Evolutionary conservation across 2,329 filamentous ascomycete genomes (phyloP), one percentile per base, ranked within the genome.

Genomic region (Pseudopyrenochaeta lycopersici): DNA sequence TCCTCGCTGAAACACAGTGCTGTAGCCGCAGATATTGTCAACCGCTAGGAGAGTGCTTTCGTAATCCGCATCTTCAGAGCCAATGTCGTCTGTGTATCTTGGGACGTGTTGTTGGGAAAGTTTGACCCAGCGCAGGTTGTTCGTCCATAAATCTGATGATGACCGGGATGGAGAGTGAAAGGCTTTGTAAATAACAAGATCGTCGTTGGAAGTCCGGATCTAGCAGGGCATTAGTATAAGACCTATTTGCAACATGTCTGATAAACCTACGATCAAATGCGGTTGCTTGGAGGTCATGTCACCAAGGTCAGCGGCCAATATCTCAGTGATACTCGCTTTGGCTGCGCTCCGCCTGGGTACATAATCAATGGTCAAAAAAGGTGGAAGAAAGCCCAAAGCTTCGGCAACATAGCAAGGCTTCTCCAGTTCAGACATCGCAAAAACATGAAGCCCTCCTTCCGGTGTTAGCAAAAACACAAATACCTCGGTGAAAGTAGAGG

Each of bases 141-240:
- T 77, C 1, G 83, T 78, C 62, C 88, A 82, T 5, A 81, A 75
- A 23, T 77, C 62, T 7, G 68, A 64, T n/a, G 58, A 51, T 66
- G 72, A 50, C 73, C 73, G 23, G 68, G 70, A 33, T 70, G 77
- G 56, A 78, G 78, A 71, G 36, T 85, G 82, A 63, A 92, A 89
- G 1, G 94, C 92, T 71, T 95, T 88, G 72, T 98, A 99, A 40
- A 98, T 84, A 10, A 90, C 89, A 30, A 98, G 79, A 69, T 98
- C 93, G 60, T 97, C 90, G 54, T 86, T 88, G 9, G 85, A 83
- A 43, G 91, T 91, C 45, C 94, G 90, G 23, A 93, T 80, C 90
- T 92, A 59, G 32, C 32, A 43, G 54, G 59, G 35, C 41, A 51
- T 56, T 44, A 54, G 32, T 11, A 9, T 14, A 10, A 30, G 47